These are phyloP conservation scores for Cruciata laevipes DNA, from an alignment of 257 asterid genomes.

Conservation along the genomic window DNA sequence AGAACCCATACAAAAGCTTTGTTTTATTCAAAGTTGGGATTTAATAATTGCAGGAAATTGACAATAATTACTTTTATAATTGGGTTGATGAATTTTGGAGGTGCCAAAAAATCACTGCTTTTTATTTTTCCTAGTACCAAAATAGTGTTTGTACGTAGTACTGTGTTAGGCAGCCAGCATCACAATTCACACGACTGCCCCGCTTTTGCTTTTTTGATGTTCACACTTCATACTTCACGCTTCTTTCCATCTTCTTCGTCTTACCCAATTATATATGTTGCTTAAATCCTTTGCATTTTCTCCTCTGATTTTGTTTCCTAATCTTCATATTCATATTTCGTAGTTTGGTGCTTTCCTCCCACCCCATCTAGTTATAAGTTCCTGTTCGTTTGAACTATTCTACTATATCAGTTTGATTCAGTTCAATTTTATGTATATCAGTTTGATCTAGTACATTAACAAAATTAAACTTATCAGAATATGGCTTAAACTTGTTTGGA, in stretches of 20 bases:
- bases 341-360: slow-evolving; percentile 16
- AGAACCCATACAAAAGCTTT: neutral
- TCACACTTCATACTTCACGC: slow-evolving; percentile 13
- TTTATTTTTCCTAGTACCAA: slow-evolving; percentile 1
- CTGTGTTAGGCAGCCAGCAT: slow-evolving; percentile 1
- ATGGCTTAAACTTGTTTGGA: too few relatives aligned
- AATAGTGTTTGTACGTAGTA: neutral
- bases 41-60: neutral
- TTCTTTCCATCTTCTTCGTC: neutral
- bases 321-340: slow-evolving; percentile 10
- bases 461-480: too few relatives aligned
- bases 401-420: too few relatives aligned
- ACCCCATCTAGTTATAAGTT: too few relatives aligned
- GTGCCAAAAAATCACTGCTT: slow-evolving; percentile 13
- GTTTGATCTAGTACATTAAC: too few relatives aligned
- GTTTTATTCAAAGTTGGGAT: slow-evolving; percentile 3
- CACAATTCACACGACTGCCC: slow-evolving; percentile 10
- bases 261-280: neutral
- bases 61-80: neutral
- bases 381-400: too few relatives aligned
- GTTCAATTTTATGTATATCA: too few relatives aligned
- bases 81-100: slow-evolving; percentile 8
- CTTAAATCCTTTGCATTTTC: neutral
- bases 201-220: slow-evolving; percentile 19
- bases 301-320: neutral